Evolutionary conservation across 148 eudicot species (phyloP), one percentile per base, ranked within the genome.

Genomic region (Diospyros kaki): DNA sequence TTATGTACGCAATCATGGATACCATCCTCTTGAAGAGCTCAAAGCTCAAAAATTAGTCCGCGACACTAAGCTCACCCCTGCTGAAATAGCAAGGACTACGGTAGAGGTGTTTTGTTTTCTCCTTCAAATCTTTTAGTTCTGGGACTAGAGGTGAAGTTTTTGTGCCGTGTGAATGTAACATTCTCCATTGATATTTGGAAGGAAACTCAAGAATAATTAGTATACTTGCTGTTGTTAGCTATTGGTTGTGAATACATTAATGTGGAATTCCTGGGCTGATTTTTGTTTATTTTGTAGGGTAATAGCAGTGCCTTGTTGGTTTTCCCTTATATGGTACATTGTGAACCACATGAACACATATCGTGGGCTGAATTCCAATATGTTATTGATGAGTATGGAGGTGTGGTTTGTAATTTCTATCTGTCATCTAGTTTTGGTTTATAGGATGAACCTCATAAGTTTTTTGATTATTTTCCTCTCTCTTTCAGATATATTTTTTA

Each of bases 21-120:
- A 86, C 82, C 89, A 86, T 75, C 89, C 87, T 48, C 87, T 86
- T 72, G 89, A 86, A 82, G 89, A 84, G 40, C 45, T 86, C 44
- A 84, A 81, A 78, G 81, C 66, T 62, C 14, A 52, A 10, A 80
- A 82, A 75, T 80, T 75, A 40, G 79, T 68, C 60, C 68, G 83
- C 8, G 81, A 81, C 39, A 73, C 78, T 77, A 69, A 73, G 80
- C 87, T 78, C 73, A 65, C 82, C 55, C 74, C 78, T 69, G 84
- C 87, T 51, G 87, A 84, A 77, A 84, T 84, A 42, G 87, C 89
- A 60, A 86, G 84, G 73, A 86, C 87, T 50, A 69, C 87, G 46
- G 79, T 86, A 68, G 87, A 86, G 89, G 89, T 86, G 18, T 53
- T 38, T 76, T 48, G 59, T 64, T 75, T 67, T 44, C n/a, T 64